Base-by-base conservation (phyloP, 116 monocot species). In the Papilionanthe hybrid region DNA sequence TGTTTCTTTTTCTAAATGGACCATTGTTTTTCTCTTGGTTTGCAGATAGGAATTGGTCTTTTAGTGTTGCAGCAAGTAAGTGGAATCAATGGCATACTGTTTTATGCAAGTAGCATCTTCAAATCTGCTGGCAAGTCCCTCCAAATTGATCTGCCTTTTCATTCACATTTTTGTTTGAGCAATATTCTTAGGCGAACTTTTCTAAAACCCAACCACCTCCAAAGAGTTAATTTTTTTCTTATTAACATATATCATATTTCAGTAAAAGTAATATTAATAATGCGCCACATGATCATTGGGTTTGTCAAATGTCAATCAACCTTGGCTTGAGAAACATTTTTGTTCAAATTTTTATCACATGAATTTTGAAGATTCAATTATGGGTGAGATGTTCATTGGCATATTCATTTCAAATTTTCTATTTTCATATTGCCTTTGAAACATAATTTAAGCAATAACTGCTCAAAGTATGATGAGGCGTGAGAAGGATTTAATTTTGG, bases 51-150 rank as follows among this genome's bases (percentile, higher is more conserved):
- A 79, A 92, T 92, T 85, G 88, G 91, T 68, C 85, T 97, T 55
- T 91, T 94, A 77, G 89, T 92, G 57, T 78, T 94, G 75, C 97
- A 97, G 81, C 94, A 97, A 79, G 81, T 87, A 45, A 92, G 90
- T 83, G 94, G 97, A 79, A 94, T 97, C 48, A 97, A 97, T 86
- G 94, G 87, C 22, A 85, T 97, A 77, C 67, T 97, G n/a, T 97
- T 97, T 87, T 97, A 97, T 89, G 94, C 97, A 5, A 72, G 87
- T 71, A 97, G 76, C 76, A 97, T 94, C 57, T 97, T 97, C 80
- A 92, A 92, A 88, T 60, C 92, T 78, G 91, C 97, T 76, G 92
- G 94, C 90, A 83, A 79, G 85, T 81, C 79, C 79, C 69, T 69
- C 17, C 27, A 37, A 4, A 37, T 69, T 29, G 5, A 69, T 69